Conservation (phyloP, 768 basidiomycete genomes). For the Termitomyces sp. region DNA sequence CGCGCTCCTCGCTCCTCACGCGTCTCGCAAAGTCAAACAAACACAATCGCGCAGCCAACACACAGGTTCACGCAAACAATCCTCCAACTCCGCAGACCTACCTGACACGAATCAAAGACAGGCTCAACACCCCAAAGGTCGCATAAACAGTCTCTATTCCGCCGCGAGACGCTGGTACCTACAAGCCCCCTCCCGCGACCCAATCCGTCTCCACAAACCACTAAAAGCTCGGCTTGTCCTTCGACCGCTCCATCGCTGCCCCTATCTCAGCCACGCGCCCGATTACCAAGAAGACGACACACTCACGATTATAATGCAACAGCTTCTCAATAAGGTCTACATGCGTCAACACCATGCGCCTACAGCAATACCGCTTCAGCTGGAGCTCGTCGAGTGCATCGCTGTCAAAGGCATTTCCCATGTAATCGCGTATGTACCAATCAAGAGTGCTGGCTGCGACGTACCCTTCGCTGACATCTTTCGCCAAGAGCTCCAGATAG, state of each 20-base stretch:
- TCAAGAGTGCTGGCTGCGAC: slow-evolving; percentile 18
- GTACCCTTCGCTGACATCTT: slow-evolving; percentile 86
- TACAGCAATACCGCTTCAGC: slow-evolving; percentile 91
- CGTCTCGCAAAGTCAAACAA: too few species aligned
- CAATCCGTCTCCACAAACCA: too few species aligned
- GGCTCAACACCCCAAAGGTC: too few species aligned
- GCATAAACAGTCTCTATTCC: too few species aligned
- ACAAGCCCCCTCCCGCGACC: too few species aligned
- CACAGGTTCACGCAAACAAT: too few species aligned
- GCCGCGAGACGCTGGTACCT: too few species aligned
- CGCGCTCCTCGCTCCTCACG: too few species aligned
- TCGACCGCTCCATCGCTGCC: slow-evolving; percentile 45
- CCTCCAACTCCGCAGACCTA: too few species aligned
- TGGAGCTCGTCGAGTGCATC: slow-evolving; percentile 88
- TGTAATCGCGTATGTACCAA: not conserved
- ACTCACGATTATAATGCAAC: slow-evolving; percentile 89
- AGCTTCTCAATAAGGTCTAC: slow-evolving; percentile 98
- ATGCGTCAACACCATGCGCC: slow-evolving; percentile 96
- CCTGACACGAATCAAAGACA: too few species aligned
- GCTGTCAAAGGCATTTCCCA: slow-evolving; percentile 30
- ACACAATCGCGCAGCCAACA: too few species aligned
- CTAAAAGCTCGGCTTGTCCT: slow-evolving; percentile 31
- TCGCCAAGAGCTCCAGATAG: slow-evolving; percentile 77
- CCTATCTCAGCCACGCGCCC: not conserved
- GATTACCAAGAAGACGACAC: slow-evolving; percentile 10